Conservation (phyloP, 1,284 basidiomycete genomes). For the Phellinidium pouzarii region DNA sequence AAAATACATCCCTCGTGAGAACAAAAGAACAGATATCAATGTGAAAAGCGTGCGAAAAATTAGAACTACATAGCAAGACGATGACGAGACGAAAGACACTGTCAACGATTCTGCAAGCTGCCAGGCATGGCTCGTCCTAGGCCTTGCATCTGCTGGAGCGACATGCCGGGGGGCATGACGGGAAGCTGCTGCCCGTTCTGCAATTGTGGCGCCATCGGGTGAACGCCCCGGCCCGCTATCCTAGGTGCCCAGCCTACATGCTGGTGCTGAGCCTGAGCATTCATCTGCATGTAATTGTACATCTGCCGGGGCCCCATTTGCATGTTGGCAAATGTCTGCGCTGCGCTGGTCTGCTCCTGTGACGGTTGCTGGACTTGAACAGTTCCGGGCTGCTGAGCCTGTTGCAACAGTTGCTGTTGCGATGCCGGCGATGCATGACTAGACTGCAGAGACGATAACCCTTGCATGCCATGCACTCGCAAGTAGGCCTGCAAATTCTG, state of each 20-base stretch:
- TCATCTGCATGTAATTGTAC: slow-evolving; percentile 11
- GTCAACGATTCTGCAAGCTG: slow-evolving; percentile 11
- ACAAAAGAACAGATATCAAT: background rate
- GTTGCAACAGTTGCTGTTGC: slow-evolving; percentile 17
- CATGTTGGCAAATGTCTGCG: slow-evolving; percentile 13
- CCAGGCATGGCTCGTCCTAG: slow-evolving; percentile 1
- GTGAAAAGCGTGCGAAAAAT: background rate
- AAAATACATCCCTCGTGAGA: background rate
- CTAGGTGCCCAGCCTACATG: background rate
- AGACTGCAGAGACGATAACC: slow-evolving; percentile 13
- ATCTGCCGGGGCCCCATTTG: slow-evolving; percentile 2
- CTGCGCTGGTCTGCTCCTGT: slow-evolving; percentile 22
- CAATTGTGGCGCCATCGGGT: slow-evolving; percentile 2
- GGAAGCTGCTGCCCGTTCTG: slow-evolving; percentile 13
- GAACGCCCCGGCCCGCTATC: background rate
- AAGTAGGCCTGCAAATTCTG: slow-evolving; percentile 20
- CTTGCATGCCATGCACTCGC: slow-evolving; percentile 21
- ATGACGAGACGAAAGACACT: background rate
- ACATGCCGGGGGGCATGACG: slow-evolving; percentile 4
- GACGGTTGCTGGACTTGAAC: slow-evolving; percentile 24
- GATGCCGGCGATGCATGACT: slow-evolving; percentile 12
- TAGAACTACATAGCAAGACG: background rate
- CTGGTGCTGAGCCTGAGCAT: slow-evolving; percentile 3
- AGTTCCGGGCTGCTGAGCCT: slow-evolving; percentile 11
- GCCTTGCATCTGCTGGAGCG: slow-evolving; percentile 14